Base-by-base conservation (phyloP, 2,329 filamentous ascomycete species). In the Exophiala mesophila region DNA sequence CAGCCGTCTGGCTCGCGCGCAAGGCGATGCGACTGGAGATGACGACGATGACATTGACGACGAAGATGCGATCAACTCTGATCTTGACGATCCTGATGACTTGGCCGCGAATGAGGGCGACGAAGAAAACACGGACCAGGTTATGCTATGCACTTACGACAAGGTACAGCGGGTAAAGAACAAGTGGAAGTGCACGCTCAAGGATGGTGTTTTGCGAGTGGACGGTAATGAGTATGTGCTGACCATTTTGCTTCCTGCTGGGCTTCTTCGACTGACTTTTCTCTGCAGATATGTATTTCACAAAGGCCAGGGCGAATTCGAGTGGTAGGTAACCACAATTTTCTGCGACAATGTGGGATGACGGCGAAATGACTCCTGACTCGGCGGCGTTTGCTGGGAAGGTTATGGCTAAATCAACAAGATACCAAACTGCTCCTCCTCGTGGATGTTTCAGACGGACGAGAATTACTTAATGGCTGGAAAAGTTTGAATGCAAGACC, bases 131-230 rank as follows among this genome's bases (percentile, higher is more conserved):
- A 78, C 85, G 53, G 82, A 83, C 1, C 85, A 94, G 56, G 89
- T 94, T 61, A 97, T 98, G 86, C 81, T 98, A 29, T 98, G 92
- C 72, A 96, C 94, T 63, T 98, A 98, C 63, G 92, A 98, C 72
- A 98, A 98, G 72, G 92, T 98, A 7, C 90, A 97, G 68, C 78
- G 92, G 35, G 92, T 97, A 59, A 98, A 98, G 81, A 98, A 97
- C 71, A 98, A 92, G 78, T 92, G 86, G 86, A 98, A 98, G 85
- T 98, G 92, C 68, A 89, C 88, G 1, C 80, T 98, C 52, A 97
- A 97, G 71, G 92, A 98, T 59, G 92, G 92, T 15, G 86, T 98
- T 13, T 74, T 98, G 55, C 94, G 86, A 32, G 88, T 94, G 26
- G 89, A 90, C 55, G 87, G 88, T 55, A 94, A 87, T 67, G 92